These are phyloP conservation scores for Aspergillus bertholletiae DNA, from an alignment of 495 filamentous ascomycete genomes.

Conservation along the genomic window DNA sequence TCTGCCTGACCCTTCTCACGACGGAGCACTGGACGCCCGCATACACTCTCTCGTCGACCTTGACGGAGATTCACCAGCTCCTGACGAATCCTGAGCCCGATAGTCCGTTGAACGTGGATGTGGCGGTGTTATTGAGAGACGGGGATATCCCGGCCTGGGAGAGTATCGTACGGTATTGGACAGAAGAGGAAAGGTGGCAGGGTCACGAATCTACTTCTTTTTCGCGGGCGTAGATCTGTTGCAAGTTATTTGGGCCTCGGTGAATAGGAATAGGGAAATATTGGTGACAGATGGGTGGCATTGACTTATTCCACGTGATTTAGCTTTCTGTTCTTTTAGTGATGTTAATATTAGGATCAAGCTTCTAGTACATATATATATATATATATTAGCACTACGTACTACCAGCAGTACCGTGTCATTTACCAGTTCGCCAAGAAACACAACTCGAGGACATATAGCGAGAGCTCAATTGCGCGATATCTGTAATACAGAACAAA, in stretches of 20 bases:
- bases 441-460: no score
- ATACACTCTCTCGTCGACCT: slow-evolving; percentile 72
- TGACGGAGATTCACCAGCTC: slow-evolving; percentile 76
- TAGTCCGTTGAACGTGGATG: slow-evolving; percentile 85
- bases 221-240: not conserved
- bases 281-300: not conserved
- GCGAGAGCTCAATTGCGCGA: no score
- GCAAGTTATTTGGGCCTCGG: not conserved
- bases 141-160: slow-evolving; percentile 78
- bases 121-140: slow-evolving; percentile 69
- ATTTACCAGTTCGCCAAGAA: no score
- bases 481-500: not conserved
- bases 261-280: not conserved
- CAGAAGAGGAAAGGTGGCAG: slow-evolving; percentile 46
- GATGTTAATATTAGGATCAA: not conserved
- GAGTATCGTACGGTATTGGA: slow-evolving; percentile 79
- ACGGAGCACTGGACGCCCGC: slow-evolving; percentile 79
- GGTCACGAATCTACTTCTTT: not conserved
- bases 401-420: not conserved
- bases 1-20: slow-evolving; percentile 83
- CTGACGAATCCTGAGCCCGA: slow-evolving; percentile 74
- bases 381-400: not conserved
- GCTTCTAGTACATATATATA: not conserved
- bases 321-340: not conserved
- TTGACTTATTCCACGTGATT: no score